Evolutionary conservation across 176 grass and related monocot species (phyloP).

Genomic region (Cocos nucifera): DNA sequence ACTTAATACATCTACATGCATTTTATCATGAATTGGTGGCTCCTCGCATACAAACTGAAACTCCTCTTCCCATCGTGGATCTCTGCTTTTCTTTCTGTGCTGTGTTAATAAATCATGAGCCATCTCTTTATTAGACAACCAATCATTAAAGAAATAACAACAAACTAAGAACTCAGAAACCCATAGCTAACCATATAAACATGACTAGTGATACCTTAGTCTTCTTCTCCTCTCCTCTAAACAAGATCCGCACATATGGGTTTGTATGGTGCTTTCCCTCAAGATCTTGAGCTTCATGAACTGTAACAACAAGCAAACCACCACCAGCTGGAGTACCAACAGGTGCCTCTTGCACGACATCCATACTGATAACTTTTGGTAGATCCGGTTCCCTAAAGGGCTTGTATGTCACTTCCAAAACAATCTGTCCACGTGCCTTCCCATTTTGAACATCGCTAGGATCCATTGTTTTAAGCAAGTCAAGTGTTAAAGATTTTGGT

Average conservation of each 20-base stretch:
- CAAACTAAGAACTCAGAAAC: too few species aligned
- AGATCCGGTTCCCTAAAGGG: slow-evolving; percentile 18
- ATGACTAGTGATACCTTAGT: slow-evolving; percentile 50
- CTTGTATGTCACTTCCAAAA: slow-evolving; percentile 17
- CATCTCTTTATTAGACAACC: too few species aligned
- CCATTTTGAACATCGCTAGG: slow-evolving; percentile 61
- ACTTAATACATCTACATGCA: slow-evolving; percentile 81
- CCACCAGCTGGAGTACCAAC: slow-evolving; percentile 12
- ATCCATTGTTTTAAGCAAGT: slow-evolving; percentile 74
- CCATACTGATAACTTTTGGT: neutral
- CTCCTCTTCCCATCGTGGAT: slow-evolving; percentile 75
- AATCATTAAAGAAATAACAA: too few species aligned
- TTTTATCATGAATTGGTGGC: slow-evolving; percentile 66
- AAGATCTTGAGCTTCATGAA: slow-evolving; percentile 24
- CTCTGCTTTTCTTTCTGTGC: slow-evolving; percentile 87
- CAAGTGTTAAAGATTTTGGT: slow-evolving; percentile 47
- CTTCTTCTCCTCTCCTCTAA: slow-evolving; percentile 37
- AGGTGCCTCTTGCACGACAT: slow-evolving; percentile 3
- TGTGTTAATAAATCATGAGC: slow-evolving; percentile 4
- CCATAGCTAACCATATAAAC: too few species aligned
- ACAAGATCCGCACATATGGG: slow-evolving; percentile 8
- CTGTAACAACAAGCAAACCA: slow-evolving; percentile 16
- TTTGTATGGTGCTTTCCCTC: slow-evolving; percentile 24
- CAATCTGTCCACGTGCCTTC: slow-evolving; percentile 54
- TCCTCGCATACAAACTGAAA: slow-evolving; percentile 85